phyloP scores from a whole-genome alignment of 2,329 filamentous ascomycete genomes.

The Tympanopsis confertula region DNA sequence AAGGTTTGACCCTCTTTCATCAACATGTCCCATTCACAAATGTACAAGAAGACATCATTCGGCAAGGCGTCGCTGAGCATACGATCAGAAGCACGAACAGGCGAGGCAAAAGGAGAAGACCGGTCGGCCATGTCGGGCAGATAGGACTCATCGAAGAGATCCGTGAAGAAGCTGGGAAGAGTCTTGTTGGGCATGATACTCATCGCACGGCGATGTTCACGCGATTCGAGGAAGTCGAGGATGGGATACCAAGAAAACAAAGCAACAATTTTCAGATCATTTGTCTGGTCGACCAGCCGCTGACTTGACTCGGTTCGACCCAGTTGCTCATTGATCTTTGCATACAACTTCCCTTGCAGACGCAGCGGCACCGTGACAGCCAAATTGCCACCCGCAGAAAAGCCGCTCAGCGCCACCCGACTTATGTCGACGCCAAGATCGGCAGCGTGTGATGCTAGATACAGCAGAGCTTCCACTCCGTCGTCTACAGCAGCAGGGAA shows the following conservation, averaged over 20 bases:
- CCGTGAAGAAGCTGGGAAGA: constrained; percentile 34
- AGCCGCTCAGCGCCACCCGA: constrained; percentile 46
- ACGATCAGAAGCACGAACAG: constrained; percentile 38
- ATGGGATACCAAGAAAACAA: constrained; percentile 52
- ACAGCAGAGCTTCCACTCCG: constrained; percentile 47
- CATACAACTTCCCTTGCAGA: constrained; percentile 24
- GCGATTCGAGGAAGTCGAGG: constrained; percentile 48
- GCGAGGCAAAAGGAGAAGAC: constrained; percentile 44
- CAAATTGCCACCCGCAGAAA: constrained; percentile 25
- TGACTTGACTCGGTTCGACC: constrained; percentile 19
- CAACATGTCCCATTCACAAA: constrained; percentile 58
- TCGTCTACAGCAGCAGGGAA: constrained; percentile 55
- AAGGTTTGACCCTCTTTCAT: constrained; percentile 42
- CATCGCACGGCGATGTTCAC: constrained; percentile 42
- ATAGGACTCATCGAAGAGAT: constrained; percentile 37
- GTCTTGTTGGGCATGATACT: constrained; percentile 38
- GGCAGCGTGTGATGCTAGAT: constrained; percentile 39
- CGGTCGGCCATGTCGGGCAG: constrained; percentile 31
- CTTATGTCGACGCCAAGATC: constrained; percentile 43
- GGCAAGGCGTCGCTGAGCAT: constrained; percentile 41
- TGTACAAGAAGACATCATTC: constrained; percentile 47
- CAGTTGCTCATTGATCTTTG: constrained; percentile 8
- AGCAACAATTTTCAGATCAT: constrained; percentile 35
- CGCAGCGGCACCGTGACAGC: constrained; percentile 47
- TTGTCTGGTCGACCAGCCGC: constrained; percentile 7